phyloP scores from a whole-genome alignment of 192 early-diverging fungal genomes.

The Coemansia pectinata region DNA sequence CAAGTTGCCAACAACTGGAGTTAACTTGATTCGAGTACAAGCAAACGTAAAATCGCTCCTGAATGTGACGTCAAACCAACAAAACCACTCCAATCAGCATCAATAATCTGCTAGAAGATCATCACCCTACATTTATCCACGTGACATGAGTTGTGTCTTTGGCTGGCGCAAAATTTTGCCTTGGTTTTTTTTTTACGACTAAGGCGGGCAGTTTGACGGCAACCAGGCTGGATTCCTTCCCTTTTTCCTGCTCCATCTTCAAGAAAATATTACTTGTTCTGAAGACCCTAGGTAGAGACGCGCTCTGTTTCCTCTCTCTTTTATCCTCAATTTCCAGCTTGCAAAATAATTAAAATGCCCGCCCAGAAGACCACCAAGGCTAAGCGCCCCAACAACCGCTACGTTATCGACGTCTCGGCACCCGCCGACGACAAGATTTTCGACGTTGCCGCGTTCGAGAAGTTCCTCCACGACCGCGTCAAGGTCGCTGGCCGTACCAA shows the following conservation, averaged over 20 bases:
- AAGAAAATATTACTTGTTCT: conserved; percentile 13
- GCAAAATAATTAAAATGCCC: conserved; percentile 32
- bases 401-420: conserved; percentile 89
- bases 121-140: conserved; percentile 12
- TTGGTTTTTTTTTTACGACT: background rate
- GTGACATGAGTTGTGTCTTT: background rate
- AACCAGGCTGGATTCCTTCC: conserved; percentile 10
- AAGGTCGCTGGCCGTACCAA: conserved; percentile 96
- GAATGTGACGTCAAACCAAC: background rate
- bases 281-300: conserved; percentile 54
- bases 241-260: conserved; percentile 52
- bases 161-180: conserved; percentile 2
- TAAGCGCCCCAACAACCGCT: conserved; percentile 74
- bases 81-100: background rate
- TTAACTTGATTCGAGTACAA: too few relatives aligned
- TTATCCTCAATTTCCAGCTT: background rate
- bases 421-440: conserved; percentile 96
- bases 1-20: too few relatives aligned
- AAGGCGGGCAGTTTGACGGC: background rate
- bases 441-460: conserved; percentile 95
- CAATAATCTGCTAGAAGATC: background rate
- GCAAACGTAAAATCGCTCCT: too few relatives aligned
- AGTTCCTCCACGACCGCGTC: conserved; percentile 97
- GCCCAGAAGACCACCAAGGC: conserved; percentile 50
- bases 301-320: conserved; percentile 23